phyloP scores from a whole-genome alignment of 2,329 filamentous ascomycete species.

The Zymoseptoria brevis region DNA sequence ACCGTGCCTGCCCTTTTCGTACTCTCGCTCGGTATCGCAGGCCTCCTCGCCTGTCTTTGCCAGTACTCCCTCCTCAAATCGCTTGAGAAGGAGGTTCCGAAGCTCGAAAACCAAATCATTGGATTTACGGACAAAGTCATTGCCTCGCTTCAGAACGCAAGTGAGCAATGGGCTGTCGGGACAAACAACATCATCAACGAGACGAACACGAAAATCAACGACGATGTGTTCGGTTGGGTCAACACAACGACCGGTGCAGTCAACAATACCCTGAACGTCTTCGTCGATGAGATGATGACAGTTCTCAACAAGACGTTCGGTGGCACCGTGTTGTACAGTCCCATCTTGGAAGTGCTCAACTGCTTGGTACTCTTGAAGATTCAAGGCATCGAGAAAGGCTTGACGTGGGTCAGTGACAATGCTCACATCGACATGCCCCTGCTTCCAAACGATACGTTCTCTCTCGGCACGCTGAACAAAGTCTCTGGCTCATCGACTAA shows the following conservation, averaged over 20 bases:
- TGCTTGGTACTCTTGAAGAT: slow-evolving; percentile 88
- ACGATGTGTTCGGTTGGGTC: slow-evolving; percentile 80
- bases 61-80: slow-evolving; percentile 69
- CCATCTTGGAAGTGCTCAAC: slow-evolving; percentile 70
- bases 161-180: slow-evolving; percentile 64
- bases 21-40: slow-evolving; percentile 71
- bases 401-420: slow-evolving; percentile 90
- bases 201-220: slow-evolving; percentile 66
- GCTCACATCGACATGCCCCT: slow-evolving; percentile 74
- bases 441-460: slow-evolving; percentile 75
- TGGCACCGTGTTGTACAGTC: slow-evolving; percentile 68
- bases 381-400: slow-evolving; percentile 69
- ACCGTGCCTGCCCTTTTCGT: slow-evolving; percentile 79
- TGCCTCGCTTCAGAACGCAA: slow-evolving; percentile 61
- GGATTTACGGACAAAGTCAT: slow-evolving; percentile 74
- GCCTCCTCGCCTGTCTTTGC: slow-evolving; percentile 72
- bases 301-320: slow-evolving; percentile 73
- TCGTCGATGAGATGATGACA: slow-evolving; percentile 67
- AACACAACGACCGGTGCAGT: slow-evolving; percentile 72
- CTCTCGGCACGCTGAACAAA: slow-evolving; percentile 60
- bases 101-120: slow-evolving; percentile 64
- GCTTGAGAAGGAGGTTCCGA: slow-evolving; percentile 68
- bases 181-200: slow-evolving; percentile 64
- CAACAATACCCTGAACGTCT: slow-evolving; percentile 76
- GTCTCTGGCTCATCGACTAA: slow-evolving; percentile 50